Evolutionary conservation across 2,329 filamentous ascomycete species (phyloP).

Genomic region (Furcasterigmium furcatum): DNA sequence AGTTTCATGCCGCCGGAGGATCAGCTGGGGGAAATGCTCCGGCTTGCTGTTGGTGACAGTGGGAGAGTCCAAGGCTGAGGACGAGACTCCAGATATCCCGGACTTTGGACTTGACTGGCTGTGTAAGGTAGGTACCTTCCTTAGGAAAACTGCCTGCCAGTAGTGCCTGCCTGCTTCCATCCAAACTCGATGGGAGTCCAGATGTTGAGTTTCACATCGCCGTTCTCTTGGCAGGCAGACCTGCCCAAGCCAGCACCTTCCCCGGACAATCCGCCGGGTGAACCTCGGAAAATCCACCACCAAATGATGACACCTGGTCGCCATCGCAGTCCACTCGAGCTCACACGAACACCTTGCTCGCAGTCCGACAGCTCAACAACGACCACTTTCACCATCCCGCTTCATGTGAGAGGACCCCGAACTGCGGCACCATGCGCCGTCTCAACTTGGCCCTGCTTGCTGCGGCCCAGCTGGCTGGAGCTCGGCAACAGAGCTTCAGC

Average conservation of each 20-base stretch:
- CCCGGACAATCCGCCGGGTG: neutral
- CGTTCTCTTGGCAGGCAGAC: neutral
- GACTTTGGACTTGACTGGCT: no score
- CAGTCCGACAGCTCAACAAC: neutral
- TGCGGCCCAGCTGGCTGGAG: constrained; percentile 36
- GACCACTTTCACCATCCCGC: constrained; percentile 5
- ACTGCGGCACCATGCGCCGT: constrained; percentile 47
- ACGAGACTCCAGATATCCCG: no score
- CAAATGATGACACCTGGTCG: constrained; percentile 13
- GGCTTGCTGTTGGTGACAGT: no score
- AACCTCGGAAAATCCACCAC: constrained; percentile 6
- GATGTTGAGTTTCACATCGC: neutral
- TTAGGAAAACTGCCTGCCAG: no score
- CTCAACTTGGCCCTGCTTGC: constrained; percentile 40
- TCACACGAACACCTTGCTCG: neutral
- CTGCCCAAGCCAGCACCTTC: neutral
- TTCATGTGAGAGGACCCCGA: constrained; percentile 27
- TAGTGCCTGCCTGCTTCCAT: no score
- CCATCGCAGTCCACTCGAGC: no score
- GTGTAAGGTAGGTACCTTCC: no score
- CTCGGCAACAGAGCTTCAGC: constrained; percentile 62
- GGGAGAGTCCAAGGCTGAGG: no score
- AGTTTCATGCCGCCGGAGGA: no score
- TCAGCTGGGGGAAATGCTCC: no score
- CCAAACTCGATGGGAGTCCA: no score